phyloP scores from a whole-genome alignment of 768 basidiomycete species.

The Rhodotorula toruloides region DNA sequence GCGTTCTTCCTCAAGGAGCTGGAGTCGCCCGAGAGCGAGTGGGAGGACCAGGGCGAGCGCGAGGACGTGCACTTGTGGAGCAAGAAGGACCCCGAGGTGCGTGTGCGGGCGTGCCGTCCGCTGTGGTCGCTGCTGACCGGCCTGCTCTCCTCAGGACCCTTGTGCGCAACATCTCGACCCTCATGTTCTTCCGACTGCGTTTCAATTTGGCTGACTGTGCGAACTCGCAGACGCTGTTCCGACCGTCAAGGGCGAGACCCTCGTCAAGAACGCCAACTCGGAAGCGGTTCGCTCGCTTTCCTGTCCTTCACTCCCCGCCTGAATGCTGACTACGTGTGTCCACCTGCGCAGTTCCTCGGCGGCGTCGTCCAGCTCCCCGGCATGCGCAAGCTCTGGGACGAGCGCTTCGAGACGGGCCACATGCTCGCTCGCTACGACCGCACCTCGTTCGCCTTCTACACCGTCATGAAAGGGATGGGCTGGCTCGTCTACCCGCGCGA shows the following conservation, averaged over 20 bases:
- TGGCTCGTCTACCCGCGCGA: conserved; percentile 39
- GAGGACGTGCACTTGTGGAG: conserved; percentile 22
- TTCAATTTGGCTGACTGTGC: neutral
- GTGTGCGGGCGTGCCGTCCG: neutral
- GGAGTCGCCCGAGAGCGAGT: neutral
- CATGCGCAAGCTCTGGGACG: conserved; percentile 26
- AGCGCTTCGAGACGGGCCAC: conserved; percentile 17
- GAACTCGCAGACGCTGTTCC: conserved; percentile 8
- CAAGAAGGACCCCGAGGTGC: conserved; percentile 19
- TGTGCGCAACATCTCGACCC: neutral
- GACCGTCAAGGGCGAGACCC: conserved; percentile 23
- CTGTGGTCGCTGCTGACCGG: neutral
- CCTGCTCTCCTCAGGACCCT: neutral
- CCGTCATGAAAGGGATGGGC: conserved; percentile 31
- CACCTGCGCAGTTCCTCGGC: conserved; percentile 18
- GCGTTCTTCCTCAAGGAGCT: conserved; percentile 11
- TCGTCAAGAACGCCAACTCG: conserved; percentile 3
- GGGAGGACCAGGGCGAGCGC: conserved; percentile 26
- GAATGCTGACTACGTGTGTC: neutral
- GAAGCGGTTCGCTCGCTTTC: conserved; percentile 1
- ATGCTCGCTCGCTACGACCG: conserved; percentile 16
- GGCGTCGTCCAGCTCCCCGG: conserved; percentile 25
- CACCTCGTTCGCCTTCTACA: conserved; percentile 16
- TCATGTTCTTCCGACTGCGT: neutral
- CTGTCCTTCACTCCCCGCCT: no score